Base-by-base conservation (phyloP, 352 stramenopile species). In the Pythium myriotylum region DNA sequence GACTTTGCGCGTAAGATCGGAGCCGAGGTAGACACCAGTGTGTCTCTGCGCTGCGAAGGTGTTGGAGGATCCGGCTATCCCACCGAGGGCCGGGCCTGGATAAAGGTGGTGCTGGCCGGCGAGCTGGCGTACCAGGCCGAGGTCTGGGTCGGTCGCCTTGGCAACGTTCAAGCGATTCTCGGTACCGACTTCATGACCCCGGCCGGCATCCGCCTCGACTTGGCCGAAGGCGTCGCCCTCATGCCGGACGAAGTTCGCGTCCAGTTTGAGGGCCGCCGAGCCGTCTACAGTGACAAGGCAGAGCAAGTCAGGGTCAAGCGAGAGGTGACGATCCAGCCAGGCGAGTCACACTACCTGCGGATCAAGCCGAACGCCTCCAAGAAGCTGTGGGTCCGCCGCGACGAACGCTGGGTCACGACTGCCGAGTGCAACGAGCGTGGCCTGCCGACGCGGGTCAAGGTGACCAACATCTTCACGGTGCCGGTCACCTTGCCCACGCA, bases 101-200 rank as follows among this genome's bases (percentile, higher is more conserved):
- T 55, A 4, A 65, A 65, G 57, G 41, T 65, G 24, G 46, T 27
- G 35, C 32, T 65, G 2, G 57, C 3, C 2, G 40, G 27, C 14
- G 46, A 65, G 20, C 22, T 65, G 14, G 47, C 33, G 1, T 65
- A 58, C 40, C 22, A 33, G 10, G 58, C 33, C 19, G 7, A 27
- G 3, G 17, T 42, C 6, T 58, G 39, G 48, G 50, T 66, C 24
- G 59, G 59, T 5, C 13, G 37, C 14, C 27, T 66, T 6, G 27
- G 22, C 3, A 39, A 45, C 24, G 2, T 29, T 14, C 6, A 66
- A 2, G 40, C 22, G 12, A 66, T 66, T 17, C 24, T 65, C 2
- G 47, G 57, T 2, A 43, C 35, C 3, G 57, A 65, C 37, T 65
- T 65, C 48, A 59, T 66, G 58, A 47, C 43, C 4, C 58, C 47